phyloP scores from a whole-genome alignment of 2,329 filamentous ascomycete species.

The Pseudopyrenochaeta lycopersici region DNA sequence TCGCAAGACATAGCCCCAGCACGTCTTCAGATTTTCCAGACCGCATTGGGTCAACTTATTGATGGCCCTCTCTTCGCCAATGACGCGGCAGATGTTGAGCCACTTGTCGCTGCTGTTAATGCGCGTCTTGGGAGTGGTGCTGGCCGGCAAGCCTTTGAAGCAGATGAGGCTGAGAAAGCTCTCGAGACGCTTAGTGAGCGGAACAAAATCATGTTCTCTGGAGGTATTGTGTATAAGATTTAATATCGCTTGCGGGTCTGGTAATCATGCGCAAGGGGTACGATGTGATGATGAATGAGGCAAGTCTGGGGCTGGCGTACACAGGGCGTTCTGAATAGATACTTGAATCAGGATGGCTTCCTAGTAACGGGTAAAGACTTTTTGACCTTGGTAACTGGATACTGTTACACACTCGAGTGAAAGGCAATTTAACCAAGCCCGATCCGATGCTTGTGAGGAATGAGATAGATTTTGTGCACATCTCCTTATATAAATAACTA shows the following conservation, averaged over 20 bases:
- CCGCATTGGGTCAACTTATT: conserved; percentile 82
- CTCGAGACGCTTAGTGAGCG: conserved; percentile 80
- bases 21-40: conserved; percentile 79
- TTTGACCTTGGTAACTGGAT: no score
- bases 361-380: no score
- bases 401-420: no score
- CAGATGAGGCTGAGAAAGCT: conserved; percentile 77
- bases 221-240: conserved; percentile 61
- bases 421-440: no score
- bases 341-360: no score
- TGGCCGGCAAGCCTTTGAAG: conserved; percentile 69
- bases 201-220: conserved; percentile 83
- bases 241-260: conserved; percentile 16
- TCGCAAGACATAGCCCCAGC: conserved; percentile 64
- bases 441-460: no score
- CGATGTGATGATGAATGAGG: no score
- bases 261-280: no score
- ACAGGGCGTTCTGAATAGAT: no score
- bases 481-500: no score
- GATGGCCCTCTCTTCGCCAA: conserved; percentile 85
- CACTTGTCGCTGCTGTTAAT: conserved; percentile 83
- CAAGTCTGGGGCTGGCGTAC: no score
- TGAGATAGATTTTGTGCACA: no score
- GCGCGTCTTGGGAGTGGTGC: conserved; percentile 67
- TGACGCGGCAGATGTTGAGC: conserved; percentile 79